Conservation (phyloP, 2,329 filamentous ascomycete species). For the Diaporthe vaccinii region DNA sequence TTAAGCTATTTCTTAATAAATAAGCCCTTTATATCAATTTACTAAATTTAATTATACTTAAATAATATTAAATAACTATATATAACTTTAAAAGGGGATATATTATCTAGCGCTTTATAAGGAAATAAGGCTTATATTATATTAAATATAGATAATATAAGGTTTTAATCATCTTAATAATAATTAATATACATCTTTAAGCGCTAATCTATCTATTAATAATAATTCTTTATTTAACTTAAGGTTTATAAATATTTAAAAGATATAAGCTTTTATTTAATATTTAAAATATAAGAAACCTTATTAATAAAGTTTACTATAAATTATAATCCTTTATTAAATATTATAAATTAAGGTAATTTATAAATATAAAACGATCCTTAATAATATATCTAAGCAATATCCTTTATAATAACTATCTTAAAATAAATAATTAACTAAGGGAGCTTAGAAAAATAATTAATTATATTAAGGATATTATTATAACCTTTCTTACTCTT, state of each 20-base stretch:
- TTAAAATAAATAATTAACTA: background rate
- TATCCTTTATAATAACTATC: background rate
- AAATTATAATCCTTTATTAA: background rate
- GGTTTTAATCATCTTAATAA: background rate
- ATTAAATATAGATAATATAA: background rate
- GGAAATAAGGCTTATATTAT: background rate
- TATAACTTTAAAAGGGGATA: background rate
- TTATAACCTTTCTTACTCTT: background rate
- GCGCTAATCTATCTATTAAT: background rate
- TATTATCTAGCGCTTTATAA: background rate
- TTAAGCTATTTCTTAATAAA: background rate
- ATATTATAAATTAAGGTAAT: background rate
- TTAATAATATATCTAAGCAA: background rate
- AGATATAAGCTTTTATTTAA: background rate
- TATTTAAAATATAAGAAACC: background rate
- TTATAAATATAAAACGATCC: background rate
- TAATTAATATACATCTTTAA: constrained; percentile 1
- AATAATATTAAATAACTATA: background rate
- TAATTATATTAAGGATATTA: background rate
- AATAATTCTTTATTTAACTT: background rate
- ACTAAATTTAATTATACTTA: background rate
- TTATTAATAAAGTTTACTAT: too few species aligned
- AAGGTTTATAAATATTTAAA: background rate
- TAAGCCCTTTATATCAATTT: background rate
- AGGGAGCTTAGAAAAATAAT: too few species aligned